A percentile compares a stretch with the other conserved stretches of the same genome.
phyloP scores from a whole-genome alignment of 768 basidiomycete species.

The Austroboletus festivus region DNA sequence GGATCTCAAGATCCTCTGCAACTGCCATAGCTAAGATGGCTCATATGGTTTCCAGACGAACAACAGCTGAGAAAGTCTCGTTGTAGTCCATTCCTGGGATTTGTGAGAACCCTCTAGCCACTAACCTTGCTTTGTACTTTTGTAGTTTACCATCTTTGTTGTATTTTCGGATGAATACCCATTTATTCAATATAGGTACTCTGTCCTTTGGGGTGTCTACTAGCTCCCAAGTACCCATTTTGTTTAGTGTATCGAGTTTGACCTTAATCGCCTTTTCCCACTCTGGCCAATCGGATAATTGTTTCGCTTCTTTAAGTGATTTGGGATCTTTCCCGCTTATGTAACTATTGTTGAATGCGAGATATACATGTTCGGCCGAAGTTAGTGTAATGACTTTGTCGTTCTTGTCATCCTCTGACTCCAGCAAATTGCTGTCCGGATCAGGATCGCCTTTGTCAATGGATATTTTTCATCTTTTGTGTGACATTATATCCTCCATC shows the following conservation, averaged over 20 bases:
- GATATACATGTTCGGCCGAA: background rate
- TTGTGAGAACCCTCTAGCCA: constrained; percentile 40
- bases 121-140: constrained; percentile 35
- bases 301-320: background rate
- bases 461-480: no score
- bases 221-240: background rate
- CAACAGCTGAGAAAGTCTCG: constrained; percentile 33
- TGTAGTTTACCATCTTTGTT: background rate
- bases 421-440: no score
- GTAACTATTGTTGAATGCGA: background rate
- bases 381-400: background rate
- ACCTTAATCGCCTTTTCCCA: background rate
- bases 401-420: background rate
- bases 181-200: no score
- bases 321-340: background rate
- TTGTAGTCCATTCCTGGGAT: constrained; percentile 34
- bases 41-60: constrained; percentile 20
- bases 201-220: no score
- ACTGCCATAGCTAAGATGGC: constrained; percentile 22
- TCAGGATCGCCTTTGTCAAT: no score
- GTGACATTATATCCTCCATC: background rate
- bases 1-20: constrained; percentile 22
- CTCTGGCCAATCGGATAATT: background rate
- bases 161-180: no score
- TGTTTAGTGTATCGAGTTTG: background rate